Evolutionary conservation across 768 basidiomycete genomes (phyloP).

Genomic region (Mycena leptocephala): DNA sequence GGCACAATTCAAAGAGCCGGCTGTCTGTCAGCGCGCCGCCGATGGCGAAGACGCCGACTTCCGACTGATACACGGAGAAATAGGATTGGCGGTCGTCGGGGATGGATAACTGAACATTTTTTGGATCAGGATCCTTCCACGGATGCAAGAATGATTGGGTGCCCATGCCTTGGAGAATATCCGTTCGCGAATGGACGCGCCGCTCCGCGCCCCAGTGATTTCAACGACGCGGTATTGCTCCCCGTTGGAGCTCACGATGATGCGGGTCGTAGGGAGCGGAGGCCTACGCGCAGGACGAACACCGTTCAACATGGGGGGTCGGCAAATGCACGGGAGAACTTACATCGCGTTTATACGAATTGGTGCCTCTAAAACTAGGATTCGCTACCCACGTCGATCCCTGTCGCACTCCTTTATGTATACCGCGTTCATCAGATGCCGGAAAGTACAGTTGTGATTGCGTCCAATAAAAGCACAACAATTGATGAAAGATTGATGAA

Average conservation of each 20-base stretch:
- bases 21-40: slow-evolving; percentile 59
- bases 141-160: not conserved
- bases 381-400: slow-evolving; percentile 14
- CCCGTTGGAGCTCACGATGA: slow-evolving; percentile 66
- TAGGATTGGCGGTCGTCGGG: slow-evolving; percentile 56
- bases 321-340: slow-evolving; percentile 1
- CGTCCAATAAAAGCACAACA: slow-evolving; percentile 29
- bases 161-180: slow-evolving; percentile 60
- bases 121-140: not conserved
- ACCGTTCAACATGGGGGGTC: slow-evolving; percentile 15
- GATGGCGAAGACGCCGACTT: slow-evolving; percentile 63
- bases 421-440: slow-evolving; percentile 16
- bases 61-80: slow-evolving; percentile 65
- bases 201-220: slow-evolving; percentile 62
- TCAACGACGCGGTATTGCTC: slow-evolving; percentile 68
- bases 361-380: slow-evolving; percentile 1
- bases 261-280: slow-evolving; percentile 56
- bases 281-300: slow-evolving; percentile 30
- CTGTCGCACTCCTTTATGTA: slow-evolving; percentile 28
- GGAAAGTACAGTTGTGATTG: slow-evolving; percentile 13
- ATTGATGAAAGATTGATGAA: slow-evolving; percentile 36
- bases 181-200: slow-evolving; percentile 61
- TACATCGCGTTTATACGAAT: slow-evolving; percentile 23
- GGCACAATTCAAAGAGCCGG: slow-evolving; percentile 59
- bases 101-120: slow-evolving; percentile 55